Base-by-base conservation (phyloP, 1,284 basidiomycete genomes). In the Puccinia novopanici region DNA sequence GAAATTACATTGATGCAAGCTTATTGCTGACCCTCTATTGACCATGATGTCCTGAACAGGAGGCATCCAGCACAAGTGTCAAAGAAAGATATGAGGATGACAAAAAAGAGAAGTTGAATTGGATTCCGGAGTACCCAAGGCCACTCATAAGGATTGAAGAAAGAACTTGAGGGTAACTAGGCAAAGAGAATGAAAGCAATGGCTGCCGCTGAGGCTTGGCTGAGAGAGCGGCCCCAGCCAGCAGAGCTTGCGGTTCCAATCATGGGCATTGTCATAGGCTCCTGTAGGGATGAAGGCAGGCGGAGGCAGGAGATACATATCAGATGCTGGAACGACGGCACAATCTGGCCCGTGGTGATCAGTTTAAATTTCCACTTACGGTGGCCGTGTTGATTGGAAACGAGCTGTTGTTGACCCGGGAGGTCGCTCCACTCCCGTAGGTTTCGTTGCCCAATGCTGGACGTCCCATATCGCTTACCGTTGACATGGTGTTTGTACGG, bases 201-300 rank as follows among this genome's bases (percentile, higher is more conserved):
- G 24, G 63, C 63, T 48, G n/a, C 63, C 24, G 42, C 63, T 19
- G 63, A 24, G 37, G 40, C 40, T 67, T 67, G n/a, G 27, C 45
- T 13, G n/a, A 67, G 37, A 48, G 48, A 22, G 5, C n/a, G 8
- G n/a, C 63, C 37, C 24, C n/a, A 42, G 12, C 63, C 22, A 27
- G 40, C 2, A 40, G 61, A 45, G 22, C 22, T 48, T 3, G 63
- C 19, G 17, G 19, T 15, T 42, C 61, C 61, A 65, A 19, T 65
- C n/a, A 22, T 8, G 5, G 5, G 42, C 15, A 10, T 67, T 42
- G 37, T 65, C n/a, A 19, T 8, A 9, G 5, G 42, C 5, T n/a
- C 48, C 63, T 45, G 6, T 27, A 3, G 22, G 13, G n/a, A 12
- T 48, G 13, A 48, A 27, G 19, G 42, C 8, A 45, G n/a, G n/a